Base-by-base conservation (phyloP, 441 rosid genomes). In the Populus hybrid region DNA sequence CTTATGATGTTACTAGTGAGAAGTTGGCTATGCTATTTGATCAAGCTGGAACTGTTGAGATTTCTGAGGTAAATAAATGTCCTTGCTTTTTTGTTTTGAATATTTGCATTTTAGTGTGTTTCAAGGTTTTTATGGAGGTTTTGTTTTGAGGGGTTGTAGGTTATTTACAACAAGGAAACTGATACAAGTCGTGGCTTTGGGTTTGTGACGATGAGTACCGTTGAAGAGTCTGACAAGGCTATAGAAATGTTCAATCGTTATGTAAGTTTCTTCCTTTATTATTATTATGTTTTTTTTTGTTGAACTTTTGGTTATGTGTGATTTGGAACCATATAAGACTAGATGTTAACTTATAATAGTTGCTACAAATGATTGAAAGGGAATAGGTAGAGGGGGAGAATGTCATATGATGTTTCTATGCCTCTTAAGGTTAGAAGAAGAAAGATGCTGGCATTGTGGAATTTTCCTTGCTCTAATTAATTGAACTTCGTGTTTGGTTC, bases 151-250 rank as follows among this genome's bases (percentile, higher is more conserved):
- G 79, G 74, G 78, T 70, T 81, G 77, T 83, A 95, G 99, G 94
- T 95, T 80, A 89, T 95, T 75, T 92, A 91, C 85, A 90, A 94
- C 79, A 88, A 91, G 79, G 95, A 89, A 67, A 94, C 93, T 14
- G 97, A 95, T 78, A 87, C 81, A 76, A 95, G 99, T 71, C 92
- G 99, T 26, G 99, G 99, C 40, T 95, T 95, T 74, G 99, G 99
- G 57, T 95, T 95, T n/a, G 98, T 95, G 77, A 92, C 97, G 6
- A 94, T 95, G 97, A 94, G 97, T 82, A 87, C 91, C 0, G 91
- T 91, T 71, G 97, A 90, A 63, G 97, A 95, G 86, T 94, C 97
- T 35, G 98, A 95, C 75, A 88, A 82, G 80, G 99, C 97, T 79
- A 93, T 87, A 0, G 97, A 92, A 21, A 79, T 84, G 83, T 82